Conservation (phyloP, 257 asterid species). For the Knoxia roxburghii region DNA sequence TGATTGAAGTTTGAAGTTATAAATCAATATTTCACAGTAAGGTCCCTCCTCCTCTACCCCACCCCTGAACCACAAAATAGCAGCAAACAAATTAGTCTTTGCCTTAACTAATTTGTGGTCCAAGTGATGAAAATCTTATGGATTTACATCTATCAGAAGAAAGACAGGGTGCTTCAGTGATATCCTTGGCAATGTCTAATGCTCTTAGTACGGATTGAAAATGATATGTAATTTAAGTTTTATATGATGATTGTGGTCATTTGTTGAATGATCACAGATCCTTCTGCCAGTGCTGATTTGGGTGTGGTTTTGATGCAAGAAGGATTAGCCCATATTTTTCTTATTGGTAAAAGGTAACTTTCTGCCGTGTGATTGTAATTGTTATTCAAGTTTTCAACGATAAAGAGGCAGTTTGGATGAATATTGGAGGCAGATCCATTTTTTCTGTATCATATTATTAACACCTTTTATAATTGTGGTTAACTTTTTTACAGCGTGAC, state of each 20-base stretch:
- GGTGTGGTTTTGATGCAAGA: constrained; percentile 97
- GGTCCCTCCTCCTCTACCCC: background rate
- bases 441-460: background rate
- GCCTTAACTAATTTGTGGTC: background rate
- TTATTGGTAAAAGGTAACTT: constrained; percentile 80
- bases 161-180: background rate
- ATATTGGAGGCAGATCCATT: background rate
- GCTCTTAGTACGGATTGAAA: background rate
- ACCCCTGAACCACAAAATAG: background rate
- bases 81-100: background rate
- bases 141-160: background rate
- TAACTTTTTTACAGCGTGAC: constrained; percentile 62
- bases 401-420: background rate
- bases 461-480: constrained; percentile 5
- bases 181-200: background rate
- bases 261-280: constrained; percentile 45
- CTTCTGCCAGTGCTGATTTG: constrained; percentile 89
- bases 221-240: constrained; percentile 4
- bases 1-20: background rate
- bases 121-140: background rate
- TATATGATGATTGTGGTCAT: constrained; percentile 21
- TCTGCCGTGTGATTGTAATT: constrained; percentile 1
- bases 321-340: constrained; percentile 80
- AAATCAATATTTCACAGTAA: background rate
- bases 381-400: constrained; percentile 3